Evolutionary conservation across 441 rosid genomes (phyloP).

Genomic region (Aleurites moluccanus): DNA sequence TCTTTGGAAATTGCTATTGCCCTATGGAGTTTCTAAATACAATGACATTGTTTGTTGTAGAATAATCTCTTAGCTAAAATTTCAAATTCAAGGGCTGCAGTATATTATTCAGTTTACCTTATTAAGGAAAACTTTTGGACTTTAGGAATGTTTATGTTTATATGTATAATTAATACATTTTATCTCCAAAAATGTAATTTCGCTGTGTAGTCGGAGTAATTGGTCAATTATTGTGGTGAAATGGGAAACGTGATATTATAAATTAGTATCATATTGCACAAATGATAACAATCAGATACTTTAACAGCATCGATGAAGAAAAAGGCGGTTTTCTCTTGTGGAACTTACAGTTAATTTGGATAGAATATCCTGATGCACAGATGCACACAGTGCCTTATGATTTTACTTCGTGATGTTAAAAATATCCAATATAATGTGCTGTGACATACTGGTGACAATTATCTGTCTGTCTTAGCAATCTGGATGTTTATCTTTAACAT

Average conservation of each 20-base stretch:
- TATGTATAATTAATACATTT: neutral
- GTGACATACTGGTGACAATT: neutral
- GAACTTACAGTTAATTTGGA: neutral
- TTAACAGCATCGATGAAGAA: neutral
- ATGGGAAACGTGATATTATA: no score
- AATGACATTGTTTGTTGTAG: neutral
- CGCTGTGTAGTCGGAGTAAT: neutral
- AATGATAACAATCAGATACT: no score
- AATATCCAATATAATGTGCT: neutral
- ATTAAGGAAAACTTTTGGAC: neutral
- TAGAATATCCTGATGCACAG: neutral
- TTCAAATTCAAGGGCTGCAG: neutral
- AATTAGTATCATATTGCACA: no score
- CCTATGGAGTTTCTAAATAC: neutral
- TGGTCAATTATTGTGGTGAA: neutral
- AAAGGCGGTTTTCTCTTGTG: neutral
- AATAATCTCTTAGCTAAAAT: neutral
- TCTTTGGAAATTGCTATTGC: neutral
- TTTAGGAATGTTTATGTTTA: no score
- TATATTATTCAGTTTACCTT: neutral
- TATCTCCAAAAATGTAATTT: neutral
- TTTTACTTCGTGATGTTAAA: neutral
- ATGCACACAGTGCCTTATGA: neutral
- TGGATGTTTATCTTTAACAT: conserved; percentile 46
- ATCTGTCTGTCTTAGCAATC: conserved; percentile 23